A percentile compares a stretch with the other conserved stretches of the same genome.
Conservation (phyloP, 495 filamentous ascomycete genomes). For the Aspergillus incahuasiensis region DNA sequence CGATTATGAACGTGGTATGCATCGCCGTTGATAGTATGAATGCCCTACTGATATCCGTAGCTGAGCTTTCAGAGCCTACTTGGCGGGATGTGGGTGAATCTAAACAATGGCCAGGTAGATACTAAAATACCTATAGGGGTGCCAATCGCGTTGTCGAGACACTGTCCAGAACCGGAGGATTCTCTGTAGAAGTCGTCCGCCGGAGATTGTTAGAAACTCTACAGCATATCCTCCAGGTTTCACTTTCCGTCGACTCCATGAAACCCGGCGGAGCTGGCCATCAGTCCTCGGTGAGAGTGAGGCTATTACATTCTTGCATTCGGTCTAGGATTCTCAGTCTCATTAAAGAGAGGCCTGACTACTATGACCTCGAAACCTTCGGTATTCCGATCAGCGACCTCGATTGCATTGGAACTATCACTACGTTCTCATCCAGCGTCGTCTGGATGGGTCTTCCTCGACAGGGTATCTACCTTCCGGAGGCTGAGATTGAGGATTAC, state of each 20-base stretch:
- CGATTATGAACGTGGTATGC: conserved; percentile 49
- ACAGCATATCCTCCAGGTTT: conserved; percentile 71
- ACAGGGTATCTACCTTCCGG: conserved; percentile 61
- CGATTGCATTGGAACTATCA: conserved; percentile 67
- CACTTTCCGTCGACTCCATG: conserved; percentile 58
- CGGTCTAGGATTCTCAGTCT: conserved; percentile 61
- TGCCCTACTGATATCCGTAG: conserved; percentile 14
- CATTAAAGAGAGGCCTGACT: conserved; percentile 47
- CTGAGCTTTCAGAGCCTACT: conserved; percentile 39
- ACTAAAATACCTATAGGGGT: conserved; percentile 26
- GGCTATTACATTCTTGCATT: conserved; percentile 69
- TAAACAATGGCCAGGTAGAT: not conserved
- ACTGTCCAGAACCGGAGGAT: conserved; percentile 72
- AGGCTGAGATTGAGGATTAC: conserved; percentile 64
- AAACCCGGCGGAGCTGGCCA: conserved; percentile 65
- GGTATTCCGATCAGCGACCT: conserved; percentile 73
- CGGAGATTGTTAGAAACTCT: conserved; percentile 70
- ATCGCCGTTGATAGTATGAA: not conserved
- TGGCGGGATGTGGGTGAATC: conserved; percentile 32
- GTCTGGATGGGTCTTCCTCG: conserved; percentile 66
- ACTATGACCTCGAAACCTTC: conserved; percentile 55
- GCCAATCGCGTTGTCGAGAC: conserved; percentile 66
- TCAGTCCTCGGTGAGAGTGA: conserved; percentile 64
- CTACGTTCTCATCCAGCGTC: conserved; percentile 60
- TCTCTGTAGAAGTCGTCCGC: conserved; percentile 63